Percentiles rank a stretch among this genome's conserved stretches.
Conservation (phyloP, 2,329 filamentous ascomycete genomes). For the Cordyceps javanica region DNA sequence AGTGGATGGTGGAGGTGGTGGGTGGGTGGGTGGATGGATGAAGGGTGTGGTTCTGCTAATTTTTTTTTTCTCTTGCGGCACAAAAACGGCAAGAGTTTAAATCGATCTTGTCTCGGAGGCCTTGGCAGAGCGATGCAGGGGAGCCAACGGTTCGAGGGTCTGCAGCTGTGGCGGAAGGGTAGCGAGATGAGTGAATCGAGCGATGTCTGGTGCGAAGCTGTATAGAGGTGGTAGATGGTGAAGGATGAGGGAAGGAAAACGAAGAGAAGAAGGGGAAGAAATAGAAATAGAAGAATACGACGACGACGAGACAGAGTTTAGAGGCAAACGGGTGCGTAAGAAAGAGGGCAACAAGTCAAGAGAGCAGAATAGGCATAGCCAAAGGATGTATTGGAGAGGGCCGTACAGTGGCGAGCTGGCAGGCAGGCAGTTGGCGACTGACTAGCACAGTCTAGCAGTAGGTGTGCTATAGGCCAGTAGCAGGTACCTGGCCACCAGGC, state of each 20-base stretch:
- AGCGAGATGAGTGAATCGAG: neutral
- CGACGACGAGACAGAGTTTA: too few relatives aligned
- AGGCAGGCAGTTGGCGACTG: neutral
- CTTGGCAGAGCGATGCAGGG: neutral
- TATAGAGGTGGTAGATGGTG: neutral
- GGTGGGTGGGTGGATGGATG: too few relatives aligned
- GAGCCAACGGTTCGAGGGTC: neutral
- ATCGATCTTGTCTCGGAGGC: constrained; percentile 4
- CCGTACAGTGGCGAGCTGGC: neutral
- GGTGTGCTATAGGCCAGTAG: too few relatives aligned
- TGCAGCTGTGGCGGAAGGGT: neutral
- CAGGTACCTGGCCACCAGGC: too few relatives aligned
- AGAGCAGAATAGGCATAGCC: neutral
- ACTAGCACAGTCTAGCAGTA: neutral
- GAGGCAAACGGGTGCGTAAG: constrained; percentile 2
- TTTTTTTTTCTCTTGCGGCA: constrained; percentile 1
- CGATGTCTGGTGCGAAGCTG: neutral
- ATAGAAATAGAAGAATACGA: too few relatives aligned
- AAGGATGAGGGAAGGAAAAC: neutral
- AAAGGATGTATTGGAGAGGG: constrained; percentile 9
- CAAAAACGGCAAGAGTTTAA: neutral
- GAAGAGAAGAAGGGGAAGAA: neutral
- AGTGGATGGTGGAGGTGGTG: neutral
- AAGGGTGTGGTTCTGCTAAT: neutral
- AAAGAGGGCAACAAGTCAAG: constrained; percentile 6